A percentile compares a stretch with the other conserved stretches of the same genome.
phyloP scores from a whole-genome alignment of 2,329 filamentous ascomycete species.

The Pseudocercospora macadamiae region DNA sequence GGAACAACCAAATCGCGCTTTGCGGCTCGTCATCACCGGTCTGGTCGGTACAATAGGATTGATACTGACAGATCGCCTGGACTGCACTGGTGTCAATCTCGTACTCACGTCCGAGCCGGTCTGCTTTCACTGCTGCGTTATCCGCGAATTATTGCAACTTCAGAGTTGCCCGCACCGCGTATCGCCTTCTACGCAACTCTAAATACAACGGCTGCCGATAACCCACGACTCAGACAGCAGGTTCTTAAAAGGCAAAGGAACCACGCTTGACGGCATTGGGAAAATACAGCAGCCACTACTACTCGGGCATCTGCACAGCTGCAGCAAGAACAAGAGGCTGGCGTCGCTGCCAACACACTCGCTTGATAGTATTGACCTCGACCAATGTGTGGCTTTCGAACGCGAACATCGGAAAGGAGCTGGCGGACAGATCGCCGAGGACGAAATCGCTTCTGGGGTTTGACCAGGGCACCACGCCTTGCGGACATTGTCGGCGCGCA shows the following conservation, averaged over 20 bases:
- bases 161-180: too few relatives aligned
- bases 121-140: neutral
- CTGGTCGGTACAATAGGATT: neutral
- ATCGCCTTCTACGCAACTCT: slow-evolving; percentile 5
- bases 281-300: slow-evolving; percentile 10
- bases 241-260: slow-evolving; percentile 1
- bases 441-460: neutral
- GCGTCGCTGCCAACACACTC: neutral
- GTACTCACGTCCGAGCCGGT: neutral
- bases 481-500: slow-evolving; percentile 1
- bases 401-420: neutral
- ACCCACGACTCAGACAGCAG: slow-evolving; percentile 9
- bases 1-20: neutral
- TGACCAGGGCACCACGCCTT: neutral
- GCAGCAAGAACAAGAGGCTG: neutral
- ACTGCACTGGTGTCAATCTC: too few relatives aligned
- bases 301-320: slow-evolving; percentile 4
- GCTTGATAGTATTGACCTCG: neutral
- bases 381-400: neutral
- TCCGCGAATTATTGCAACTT: too few relatives aligned
- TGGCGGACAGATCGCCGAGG: neutral
- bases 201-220: neutral
- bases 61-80: neutral
- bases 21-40: neutral
- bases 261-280: slow-evolving; percentile 16